Percentiles rank a stretch among this genome's conserved stretches.
phyloP scores from a whole-genome alignment of 192 early-diverging fungal species.

The Coemansia sp. region DNA sequence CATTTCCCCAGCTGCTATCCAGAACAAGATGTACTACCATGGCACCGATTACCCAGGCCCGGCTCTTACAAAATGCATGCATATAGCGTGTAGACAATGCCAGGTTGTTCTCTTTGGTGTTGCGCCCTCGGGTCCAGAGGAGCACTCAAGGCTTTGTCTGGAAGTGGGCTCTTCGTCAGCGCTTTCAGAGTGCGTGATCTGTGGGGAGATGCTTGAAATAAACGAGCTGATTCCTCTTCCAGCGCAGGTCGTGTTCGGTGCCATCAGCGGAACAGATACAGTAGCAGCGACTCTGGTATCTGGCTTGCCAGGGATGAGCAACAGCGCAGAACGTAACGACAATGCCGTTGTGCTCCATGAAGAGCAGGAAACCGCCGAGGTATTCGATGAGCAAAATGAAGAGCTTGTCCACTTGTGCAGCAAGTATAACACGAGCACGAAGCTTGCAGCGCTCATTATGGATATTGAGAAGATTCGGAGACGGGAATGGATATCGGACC shows the following conservation, averaged over 20 bases:
- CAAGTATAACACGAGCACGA: slow-evolving; percentile 46
- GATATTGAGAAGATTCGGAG: slow-evolving; percentile 43
- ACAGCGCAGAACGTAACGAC: background rate
- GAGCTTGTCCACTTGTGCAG: slow-evolving; percentile 42
- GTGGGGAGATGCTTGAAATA: slow-evolving; percentile 34
- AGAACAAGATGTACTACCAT: slow-evolving; percentile 7
- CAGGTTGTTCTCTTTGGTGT: slow-evolving; percentile 33
- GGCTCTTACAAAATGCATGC: slow-evolving; percentile 43
- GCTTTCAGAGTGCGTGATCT: slow-evolving; percentile 42
- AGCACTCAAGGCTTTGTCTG: slow-evolving; percentile 14
- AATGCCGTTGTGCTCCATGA: background rate
- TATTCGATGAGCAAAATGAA: slow-evolving; percentile 11
- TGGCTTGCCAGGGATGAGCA: background rate
- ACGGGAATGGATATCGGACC: slow-evolving; percentile 36
- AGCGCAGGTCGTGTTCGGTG: slow-evolving; percentile 11
- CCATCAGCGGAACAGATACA: background rate
- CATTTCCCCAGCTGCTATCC: slow-evolving; percentile 15
- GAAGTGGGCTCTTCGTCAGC: slow-evolving; percentile 8
- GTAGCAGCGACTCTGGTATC: background rate
- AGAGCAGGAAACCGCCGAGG: slow-evolving; percentile 2
- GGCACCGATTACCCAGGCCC: slow-evolving; percentile 34
- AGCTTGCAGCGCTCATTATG: slow-evolving; percentile 22
- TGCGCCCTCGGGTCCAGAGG: slow-evolving; percentile 14
- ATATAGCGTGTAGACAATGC: slow-evolving; percentile 41
- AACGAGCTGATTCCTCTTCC: slow-evolving; percentile 25